Percentiles rank a stretch among this genome's conserved stretches.
These are phyloP conservation scores for Mycosphaerella sp. DNA, from an alignment of 2,329 filamentous ascomycete species.

Conservation along the genomic window DNA sequence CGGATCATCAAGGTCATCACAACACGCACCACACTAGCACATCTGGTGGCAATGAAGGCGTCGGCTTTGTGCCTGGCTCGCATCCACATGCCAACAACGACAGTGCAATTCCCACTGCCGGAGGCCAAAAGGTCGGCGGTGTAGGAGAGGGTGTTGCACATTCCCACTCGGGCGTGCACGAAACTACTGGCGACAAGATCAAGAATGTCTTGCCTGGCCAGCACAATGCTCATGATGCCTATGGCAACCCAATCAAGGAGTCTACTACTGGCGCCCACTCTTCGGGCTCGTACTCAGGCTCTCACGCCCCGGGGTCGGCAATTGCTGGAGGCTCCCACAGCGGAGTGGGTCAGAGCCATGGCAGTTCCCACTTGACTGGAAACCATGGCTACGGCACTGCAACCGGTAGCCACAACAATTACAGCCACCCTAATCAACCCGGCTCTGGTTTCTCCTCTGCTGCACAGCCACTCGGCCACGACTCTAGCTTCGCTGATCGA, in stretches of 20 bases:
- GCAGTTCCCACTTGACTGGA: slow-evolving; percentile 4
- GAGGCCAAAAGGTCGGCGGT: slow-evolving; percentile 23
- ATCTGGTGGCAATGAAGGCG: neutral
- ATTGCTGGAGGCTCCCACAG: slow-evolving; percentile 2
- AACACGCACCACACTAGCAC: neutral
- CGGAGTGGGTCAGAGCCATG: neutral
- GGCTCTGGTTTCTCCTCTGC: slow-evolving; percentile 9
- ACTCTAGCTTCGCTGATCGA: slow-evolving; percentile 13
- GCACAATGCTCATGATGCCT: slow-evolving; percentile 12
- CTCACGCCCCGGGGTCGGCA: neutral
- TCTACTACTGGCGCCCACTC: neutral
- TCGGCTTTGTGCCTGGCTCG: slow-evolving; percentile 15
- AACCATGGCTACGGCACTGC: neutral
- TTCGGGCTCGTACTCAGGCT: neutral
- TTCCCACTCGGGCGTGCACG: slow-evolving; percentile 9
- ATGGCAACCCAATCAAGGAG: slow-evolving; percentile 9
- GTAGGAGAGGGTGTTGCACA: slow-evolving; percentile 12
- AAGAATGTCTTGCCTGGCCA: slow-evolving; percentile 9
- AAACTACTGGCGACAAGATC: slow-evolving; percentile 7
- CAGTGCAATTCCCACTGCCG: slow-evolving; percentile 28
- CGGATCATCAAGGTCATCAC: slow-evolving; percentile 3
- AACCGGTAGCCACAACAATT: neutral
- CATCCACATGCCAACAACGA: slow-evolving; percentile 22
- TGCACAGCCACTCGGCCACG: slow-evolving; percentile 13
- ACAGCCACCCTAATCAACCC: neutral